phyloP scores from a whole-genome alignment of 257 asterid species.

The Cordia subcordata region DNA sequence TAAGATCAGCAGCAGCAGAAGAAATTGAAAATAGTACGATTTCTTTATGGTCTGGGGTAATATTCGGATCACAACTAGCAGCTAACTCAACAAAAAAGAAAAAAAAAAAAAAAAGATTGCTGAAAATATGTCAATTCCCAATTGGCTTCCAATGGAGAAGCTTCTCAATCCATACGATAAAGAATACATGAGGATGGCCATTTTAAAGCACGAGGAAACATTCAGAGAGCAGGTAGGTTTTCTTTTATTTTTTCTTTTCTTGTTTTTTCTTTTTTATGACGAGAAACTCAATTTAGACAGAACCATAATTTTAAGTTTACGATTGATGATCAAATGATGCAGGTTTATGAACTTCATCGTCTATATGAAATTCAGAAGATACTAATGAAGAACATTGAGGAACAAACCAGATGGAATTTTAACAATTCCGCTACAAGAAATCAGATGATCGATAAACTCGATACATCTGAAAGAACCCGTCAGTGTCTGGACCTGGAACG shows the following conservation, averaged over 20 bases:
- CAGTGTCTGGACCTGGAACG: constrained; percentile 24
- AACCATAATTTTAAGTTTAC: neutral
- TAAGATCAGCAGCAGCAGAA: too few relatives aligned
- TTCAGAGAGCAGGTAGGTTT: constrained; percentile 74
- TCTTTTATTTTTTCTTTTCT: too few relatives aligned
- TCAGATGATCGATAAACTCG: too few relatives aligned
- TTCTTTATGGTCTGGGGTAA: too few relatives aligned
- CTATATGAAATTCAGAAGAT: constrained; percentile 68
- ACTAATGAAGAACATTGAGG: constrained; percentile 53
- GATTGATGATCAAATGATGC: neutral
- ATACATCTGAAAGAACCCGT: constrained; percentile 7
- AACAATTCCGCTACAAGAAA: neutral
- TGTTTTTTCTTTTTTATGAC: too few relatives aligned
- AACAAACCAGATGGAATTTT: constrained; percentile 7
- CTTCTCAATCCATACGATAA: constrained; percentile 56
- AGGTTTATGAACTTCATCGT: constrained; percentile 92
- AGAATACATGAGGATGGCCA: constrained; percentile 82
- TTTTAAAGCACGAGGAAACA: constrained; percentile 90
- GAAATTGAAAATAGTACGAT: too few relatives aligned
- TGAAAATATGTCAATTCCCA: constrained; percentile 2
- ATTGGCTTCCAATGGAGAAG: constrained; percentile 50
- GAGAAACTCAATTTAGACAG: too few relatives aligned
- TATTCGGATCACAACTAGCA: too few relatives aligned
- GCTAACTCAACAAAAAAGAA: too few relatives aligned
- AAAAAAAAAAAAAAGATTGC: neutral